Evolutionary conservation across 352 stramenopile genomes (phyloP), one percentile per base, ranked within the genome.

Genomic region (Globisporangium lucens): DNA sequence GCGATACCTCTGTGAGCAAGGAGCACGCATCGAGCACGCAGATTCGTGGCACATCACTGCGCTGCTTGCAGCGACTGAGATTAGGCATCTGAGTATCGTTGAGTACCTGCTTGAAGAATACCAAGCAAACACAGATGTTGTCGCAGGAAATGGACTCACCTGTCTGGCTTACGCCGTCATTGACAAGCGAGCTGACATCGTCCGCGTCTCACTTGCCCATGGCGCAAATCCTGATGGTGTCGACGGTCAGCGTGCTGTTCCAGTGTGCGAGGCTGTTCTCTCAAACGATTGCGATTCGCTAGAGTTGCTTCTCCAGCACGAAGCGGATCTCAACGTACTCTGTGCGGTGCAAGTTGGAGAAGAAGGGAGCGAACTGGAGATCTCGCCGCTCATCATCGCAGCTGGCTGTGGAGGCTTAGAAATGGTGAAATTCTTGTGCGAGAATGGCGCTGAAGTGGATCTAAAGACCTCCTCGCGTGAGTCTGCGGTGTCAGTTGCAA

Each of bases 401-500:
- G 51, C 51, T 35, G 51, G 51, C 51, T 20, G 22, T 30, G 51
- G 51, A 13, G 15, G 36, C 17, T 10, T 57, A 1, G 6, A 35
- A 8, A 15, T 35, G 51, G 24, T 10, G 22, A 33, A 57, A 30
- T n/a, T 3, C 27, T 5, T 57, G 51, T 35, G 22, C 10, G 51
- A 57, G 51, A 57, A 57, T 22, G 51, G 51, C 24, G 51, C 24
- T 35, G 51, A 57, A 35, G 51, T 57, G 13, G 51, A 57, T 29
- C 7, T 35, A 24, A 57, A 2, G 15, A 57, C 51, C 24, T 57
- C 51, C 51, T 35, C 27, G 51, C 7, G 24, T 12, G 51, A 57
- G 12, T 57, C 24, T 36, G 22, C 51, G 12, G 4, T 57, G 7
- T 57, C 24, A 30, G 4, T n/a, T 57, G 51, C 51, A 12, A 30